Percentiles rank a stretch among this genome's conserved stretches.
These are phyloP conservation scores for Aspergillus persii DNA, from an alignment of 2,329 filamentous ascomycete genomes.

Conservation along the genomic window DNA sequence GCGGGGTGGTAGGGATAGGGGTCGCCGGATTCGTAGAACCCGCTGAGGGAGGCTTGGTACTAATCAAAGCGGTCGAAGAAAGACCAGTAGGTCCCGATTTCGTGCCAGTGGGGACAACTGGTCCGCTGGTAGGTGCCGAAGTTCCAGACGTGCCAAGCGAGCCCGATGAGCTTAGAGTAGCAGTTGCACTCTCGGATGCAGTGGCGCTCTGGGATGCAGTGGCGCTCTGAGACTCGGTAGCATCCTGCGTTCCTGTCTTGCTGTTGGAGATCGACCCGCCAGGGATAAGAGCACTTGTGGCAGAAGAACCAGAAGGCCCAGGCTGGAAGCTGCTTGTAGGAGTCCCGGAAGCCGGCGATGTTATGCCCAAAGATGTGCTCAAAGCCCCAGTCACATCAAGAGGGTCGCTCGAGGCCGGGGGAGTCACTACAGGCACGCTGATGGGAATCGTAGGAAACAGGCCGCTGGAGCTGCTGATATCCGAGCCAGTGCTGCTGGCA, in stretches of 20 bases:
- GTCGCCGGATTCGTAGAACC: slow-evolving; percentile 6
- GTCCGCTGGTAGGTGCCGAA: slow-evolving; percentile 3
- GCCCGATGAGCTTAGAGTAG: background rate
- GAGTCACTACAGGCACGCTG: slow-evolving; percentile 24
- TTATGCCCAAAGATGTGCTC: slow-evolving; percentile 11
- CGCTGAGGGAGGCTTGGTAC: slow-evolving; percentile 4
- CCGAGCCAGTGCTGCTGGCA: background rate
- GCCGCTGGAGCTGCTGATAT: background rate
- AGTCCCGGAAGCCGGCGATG: background rate
- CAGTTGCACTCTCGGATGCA: background rate
- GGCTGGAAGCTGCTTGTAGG: background rate
- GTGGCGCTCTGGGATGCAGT: background rate
- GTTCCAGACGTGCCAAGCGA: slow-evolving; percentile 6
- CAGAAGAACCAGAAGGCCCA: background rate
- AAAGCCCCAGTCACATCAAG: slow-evolving; percentile 5
- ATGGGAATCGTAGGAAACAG: slow-evolving; percentile 24
- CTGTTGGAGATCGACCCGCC: background rate
- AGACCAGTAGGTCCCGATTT: slow-evolving; percentile 10
- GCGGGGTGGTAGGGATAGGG: slow-evolving; percentile 18
- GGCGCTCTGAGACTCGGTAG: background rate
- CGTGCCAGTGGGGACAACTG: slow-evolving; percentile 14
- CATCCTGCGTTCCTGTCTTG: background rate
- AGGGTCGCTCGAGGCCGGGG: slow-evolving; percentile 1
- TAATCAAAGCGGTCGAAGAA: background rate
- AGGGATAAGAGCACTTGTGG: slow-evolving; percentile 15